These are phyloP conservation scores for Musa schizocarpa DNA, from an alignment of 176 grass and related monocot genomes.

Conservation along the genomic window DNA sequence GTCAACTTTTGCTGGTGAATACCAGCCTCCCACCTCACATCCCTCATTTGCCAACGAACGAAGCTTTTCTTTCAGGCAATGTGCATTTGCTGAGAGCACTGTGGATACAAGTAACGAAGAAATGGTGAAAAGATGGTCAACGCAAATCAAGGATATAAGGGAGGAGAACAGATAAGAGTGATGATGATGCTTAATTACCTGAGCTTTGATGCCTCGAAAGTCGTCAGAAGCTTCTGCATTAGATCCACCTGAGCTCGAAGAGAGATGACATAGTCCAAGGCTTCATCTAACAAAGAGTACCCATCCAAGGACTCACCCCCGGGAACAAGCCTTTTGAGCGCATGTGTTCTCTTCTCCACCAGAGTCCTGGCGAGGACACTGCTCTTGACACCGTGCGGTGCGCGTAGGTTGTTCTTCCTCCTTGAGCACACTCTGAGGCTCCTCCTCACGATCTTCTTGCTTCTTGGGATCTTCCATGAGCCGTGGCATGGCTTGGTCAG, in stretches of 20 bases:
- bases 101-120: no score
- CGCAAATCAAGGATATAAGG: background rate
- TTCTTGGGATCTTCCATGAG: background rate
- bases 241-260: conserved; percentile 57
- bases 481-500: background rate
- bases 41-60: no score
- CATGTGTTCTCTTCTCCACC: conserved; percentile 37
- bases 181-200: background rate
- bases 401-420: background rate
- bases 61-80: no score
- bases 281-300: conserved; percentile 39
- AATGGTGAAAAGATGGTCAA: background rate
- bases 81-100: no score
- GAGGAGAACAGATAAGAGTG: no score
- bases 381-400: no score
- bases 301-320: conserved; percentile 37
- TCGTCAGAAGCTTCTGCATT: conserved; percentile 38
- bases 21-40: no score
- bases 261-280: conserved; percentile 54
- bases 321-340: conserved; percentile 52
- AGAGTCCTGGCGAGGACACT: background rate
- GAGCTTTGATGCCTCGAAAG: background rate
- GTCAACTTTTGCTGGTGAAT: no score
- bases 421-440: background rate
- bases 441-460: conserved; percentile 13